A percentile compares a stretch with the other conserved stretches of the same genome.
These are phyloP conservation scores for Oidiodendron maius DNA, from an alignment of 495 filamentous ascomycete genomes.

Conservation along the genomic window DNA sequence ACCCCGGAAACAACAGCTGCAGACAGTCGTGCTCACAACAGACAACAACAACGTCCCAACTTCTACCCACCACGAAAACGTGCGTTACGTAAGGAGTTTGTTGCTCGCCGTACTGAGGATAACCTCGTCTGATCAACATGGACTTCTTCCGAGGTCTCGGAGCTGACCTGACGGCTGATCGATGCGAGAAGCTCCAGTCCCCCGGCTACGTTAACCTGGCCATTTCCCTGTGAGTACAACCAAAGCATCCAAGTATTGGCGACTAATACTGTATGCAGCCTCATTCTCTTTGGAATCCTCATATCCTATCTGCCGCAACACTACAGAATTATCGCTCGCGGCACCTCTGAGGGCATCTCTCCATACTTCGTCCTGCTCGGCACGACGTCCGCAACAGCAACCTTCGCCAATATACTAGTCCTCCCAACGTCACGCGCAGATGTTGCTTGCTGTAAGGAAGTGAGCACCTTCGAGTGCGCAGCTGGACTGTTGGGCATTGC, in stretches of 20 bases:
- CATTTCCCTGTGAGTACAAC: constrained; percentile 26
- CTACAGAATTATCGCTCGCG: constrained; percentile 76
- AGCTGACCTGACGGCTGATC: constrained; percentile 7
- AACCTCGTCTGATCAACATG: constrained; percentile 4
- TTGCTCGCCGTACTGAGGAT: no score
- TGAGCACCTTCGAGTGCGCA: constrained; percentile 76
- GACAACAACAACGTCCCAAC: no score
- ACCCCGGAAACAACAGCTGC: no score
- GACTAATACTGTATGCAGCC: constrained; percentile 34
- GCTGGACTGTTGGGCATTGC: constrained; percentile 80
- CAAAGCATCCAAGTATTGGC: not conserved
- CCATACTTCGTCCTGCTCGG: constrained; percentile 92
- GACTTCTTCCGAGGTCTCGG: constrained; percentile 7
- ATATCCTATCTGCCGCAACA: constrained; percentile 95
- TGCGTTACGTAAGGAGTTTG: no score
- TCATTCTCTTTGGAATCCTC: constrained; percentile 86
- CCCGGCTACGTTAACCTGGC: constrained; percentile 54
- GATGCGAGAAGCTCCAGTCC: constrained; percentile 45
- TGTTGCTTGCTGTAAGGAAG: constrained; percentile 74
- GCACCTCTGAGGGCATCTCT: constrained; percentile 91
- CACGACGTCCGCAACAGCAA: constrained; percentile 77
- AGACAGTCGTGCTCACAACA: no score
- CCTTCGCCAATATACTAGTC: constrained; percentile 85
- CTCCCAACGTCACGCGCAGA: constrained; percentile 72
- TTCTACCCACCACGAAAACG: no score